Conservation (phyloP, 352 stramenopile species). For the Discostella stelligera region DNA sequence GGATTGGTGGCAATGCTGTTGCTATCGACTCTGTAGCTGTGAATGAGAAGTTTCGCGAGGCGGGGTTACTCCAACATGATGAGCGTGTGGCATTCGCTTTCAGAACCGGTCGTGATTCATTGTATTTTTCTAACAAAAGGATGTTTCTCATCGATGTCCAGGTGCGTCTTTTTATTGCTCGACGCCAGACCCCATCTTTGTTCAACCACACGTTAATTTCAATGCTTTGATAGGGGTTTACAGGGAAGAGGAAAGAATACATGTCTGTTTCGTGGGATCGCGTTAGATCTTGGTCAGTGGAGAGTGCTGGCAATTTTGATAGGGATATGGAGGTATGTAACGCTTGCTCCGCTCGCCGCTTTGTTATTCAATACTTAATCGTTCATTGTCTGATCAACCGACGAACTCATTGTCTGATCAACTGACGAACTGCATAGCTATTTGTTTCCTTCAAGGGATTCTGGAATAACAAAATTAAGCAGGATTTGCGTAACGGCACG, state of each 20-base stretch:
- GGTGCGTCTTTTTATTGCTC: not conserved
- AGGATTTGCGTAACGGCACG: constrained; percentile 64
- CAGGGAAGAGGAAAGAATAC: constrained; percentile 62
- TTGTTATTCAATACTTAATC: too few relatives aligned
- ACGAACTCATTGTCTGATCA: not conserved
- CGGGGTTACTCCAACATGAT: constrained; percentile 43
- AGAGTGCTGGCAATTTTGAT: constrained; percentile 65
- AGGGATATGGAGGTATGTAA: constrained; percentile 49
- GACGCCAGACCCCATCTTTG: not conserved
- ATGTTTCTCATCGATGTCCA: constrained; percentile 61
- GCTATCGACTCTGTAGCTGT: constrained; percentile 36
- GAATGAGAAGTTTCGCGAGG: constrained; percentile 40
- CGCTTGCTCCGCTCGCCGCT: not conserved
- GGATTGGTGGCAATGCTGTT: constrained; percentile 48
- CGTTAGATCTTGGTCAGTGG: constrained; percentile 54
- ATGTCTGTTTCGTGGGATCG: constrained; percentile 53
- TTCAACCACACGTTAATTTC: not conserved
- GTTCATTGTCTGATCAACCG: too few relatives aligned
- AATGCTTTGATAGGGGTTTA: constrained; percentile 26
- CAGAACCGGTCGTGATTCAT: constrained; percentile 59
- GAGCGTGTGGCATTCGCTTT: constrained; percentile 53
- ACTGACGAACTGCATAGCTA: not conserved
- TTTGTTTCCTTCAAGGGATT: constrained; percentile 38
- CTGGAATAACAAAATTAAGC: constrained; percentile 48
- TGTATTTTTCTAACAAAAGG: constrained; percentile 56